These are phyloP conservation scores for Calonectria fujianensis DNA, from an alignment of 2,329 filamentous ascomycete genomes.

Conservation along the genomic window DNA sequence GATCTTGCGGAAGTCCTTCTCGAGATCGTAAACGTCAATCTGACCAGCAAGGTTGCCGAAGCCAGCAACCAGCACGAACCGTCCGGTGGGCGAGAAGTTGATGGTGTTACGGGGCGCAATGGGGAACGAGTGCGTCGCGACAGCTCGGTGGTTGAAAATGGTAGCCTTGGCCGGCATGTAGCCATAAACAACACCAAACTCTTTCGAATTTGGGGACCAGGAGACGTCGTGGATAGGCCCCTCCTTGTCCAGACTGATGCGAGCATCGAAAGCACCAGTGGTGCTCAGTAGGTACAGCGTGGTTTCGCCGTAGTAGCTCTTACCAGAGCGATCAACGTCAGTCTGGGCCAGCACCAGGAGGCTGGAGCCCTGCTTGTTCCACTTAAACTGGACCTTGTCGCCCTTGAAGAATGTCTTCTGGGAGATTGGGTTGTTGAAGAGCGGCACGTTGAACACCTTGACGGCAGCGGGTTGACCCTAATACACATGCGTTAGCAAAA, in stretches of 20 bases:
- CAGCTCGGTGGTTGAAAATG: conserved; percentile 94
- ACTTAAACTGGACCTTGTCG: conserved; percentile 98
- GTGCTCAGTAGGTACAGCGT: conserved; percentile 96
- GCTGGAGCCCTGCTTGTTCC: conserved; percentile 94
- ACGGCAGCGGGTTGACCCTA: conserved; percentile 95
- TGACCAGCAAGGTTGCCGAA: conserved; percentile 98
- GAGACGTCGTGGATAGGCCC: conserved; percentile 97
- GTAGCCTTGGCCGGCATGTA: conserved; percentile 99
- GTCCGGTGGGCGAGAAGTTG: conserved; percentile 92
- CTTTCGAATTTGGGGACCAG: conserved; percentile 98
- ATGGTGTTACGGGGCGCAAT: conserved; percentile 95
- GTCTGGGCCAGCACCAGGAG: conserved; percentile 97
- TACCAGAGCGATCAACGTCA: conserved; percentile 97
- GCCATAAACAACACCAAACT: conserved; percentile 98
- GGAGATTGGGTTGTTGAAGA: conserved; percentile 88
- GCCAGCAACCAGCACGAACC: conserved; percentile 94
- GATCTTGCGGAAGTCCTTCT: conserved; percentile 94
- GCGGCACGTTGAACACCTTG: conserved; percentile 94
- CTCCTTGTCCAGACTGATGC: conserved; percentile 95
- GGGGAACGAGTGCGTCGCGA: conserved; percentile 89
- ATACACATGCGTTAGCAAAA: conserved; percentile 41
- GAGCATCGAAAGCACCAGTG: conserved; percentile 93
- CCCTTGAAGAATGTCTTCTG: conserved; percentile 99
- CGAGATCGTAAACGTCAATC: conserved; percentile 97
- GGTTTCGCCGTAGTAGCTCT: conserved; percentile 99